Conservation (phyloP, 139 green algal species). For the Pedinophyceae sp. region DNA sequence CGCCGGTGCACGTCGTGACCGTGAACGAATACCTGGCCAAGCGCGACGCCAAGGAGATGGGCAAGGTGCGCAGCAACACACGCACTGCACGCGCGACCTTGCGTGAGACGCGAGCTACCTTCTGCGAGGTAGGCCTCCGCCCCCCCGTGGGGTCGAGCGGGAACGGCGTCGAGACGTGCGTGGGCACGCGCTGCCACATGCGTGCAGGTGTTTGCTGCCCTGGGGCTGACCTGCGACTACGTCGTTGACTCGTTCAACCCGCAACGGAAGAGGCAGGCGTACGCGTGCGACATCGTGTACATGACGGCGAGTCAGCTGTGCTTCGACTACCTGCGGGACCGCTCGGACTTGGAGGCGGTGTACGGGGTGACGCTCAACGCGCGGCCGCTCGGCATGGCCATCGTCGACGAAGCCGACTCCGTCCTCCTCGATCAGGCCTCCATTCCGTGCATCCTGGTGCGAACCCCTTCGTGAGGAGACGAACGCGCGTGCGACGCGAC, state of each 20-base stretch:
- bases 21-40: slow-evolving; percentile 97
- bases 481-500: too few relatives aligned
- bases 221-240: slow-evolving; percentile 91
- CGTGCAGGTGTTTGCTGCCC: too few relatives aligned
- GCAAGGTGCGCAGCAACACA: slow-evolving; percentile 81
- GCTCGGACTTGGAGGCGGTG: slow-evolving; percentile 55
- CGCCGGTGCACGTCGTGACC: slow-evolving; percentile 93
- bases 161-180: too few relatives aligned
- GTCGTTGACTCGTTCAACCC: slow-evolving; percentile 66
- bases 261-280: slow-evolving; percentile 54
- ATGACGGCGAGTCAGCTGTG: slow-evolving; percentile 95
- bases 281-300: slow-evolving; percentile 84
- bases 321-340: slow-evolving; percentile 97
- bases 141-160: too few relatives aligned
- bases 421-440: slow-evolving; percentile 94
- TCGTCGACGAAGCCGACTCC: slow-evolving; percentile 96
- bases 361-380: slow-evolving; percentile 73
- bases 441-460: slow-evolving; percentile 93
- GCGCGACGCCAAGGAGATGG: slow-evolving; percentile 87
- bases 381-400: slow-evolving; percentile 77
- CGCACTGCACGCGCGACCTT: too few relatives aligned
- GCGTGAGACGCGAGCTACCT: too few relatives aligned
- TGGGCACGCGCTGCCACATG: too few relatives aligned
- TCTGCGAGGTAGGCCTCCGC: too few relatives aligned
- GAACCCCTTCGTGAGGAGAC: too few relatives aligned